Percentiles rank a stretch among this genome's conserved stretches.
phyloP scores from a whole-genome alignment of 768 basidiomycete genomes.

The Pisolithus tinctorius region DNA sequence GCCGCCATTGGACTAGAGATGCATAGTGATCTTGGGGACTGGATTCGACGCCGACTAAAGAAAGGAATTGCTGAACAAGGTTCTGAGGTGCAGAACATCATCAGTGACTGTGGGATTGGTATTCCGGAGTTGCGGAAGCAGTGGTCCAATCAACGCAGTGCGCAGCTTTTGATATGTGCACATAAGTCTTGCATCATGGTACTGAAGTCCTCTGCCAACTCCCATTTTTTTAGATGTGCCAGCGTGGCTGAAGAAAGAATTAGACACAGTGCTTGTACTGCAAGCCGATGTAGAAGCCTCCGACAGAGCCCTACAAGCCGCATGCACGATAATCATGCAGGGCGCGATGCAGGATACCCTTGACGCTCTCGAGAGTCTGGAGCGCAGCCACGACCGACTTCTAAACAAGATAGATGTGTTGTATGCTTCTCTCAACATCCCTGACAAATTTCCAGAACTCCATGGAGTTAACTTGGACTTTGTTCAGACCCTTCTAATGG shows the following conservation, averaged over 20 bases:
- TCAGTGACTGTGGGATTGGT: neutral
- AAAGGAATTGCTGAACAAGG: constrained; percentile 13
- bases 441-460: constrained; percentile 28
- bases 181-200: neutral
- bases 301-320: constrained; percentile 14
- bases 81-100: neutral
- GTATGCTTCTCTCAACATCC: constrained; percentile 31
- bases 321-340: constrained; percentile 3
- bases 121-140: neutral
- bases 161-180: constrained; percentile 5
- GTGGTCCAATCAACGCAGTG: neutral
- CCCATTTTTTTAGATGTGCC: constrained; percentile 20
- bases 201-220: neutral
- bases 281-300: constrained; percentile 24
- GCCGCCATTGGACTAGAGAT: constrained; percentile 19
- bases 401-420: constrained; percentile 23
- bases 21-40: constrained; percentile 25
- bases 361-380: constrained; percentile 13
- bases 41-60: constrained; percentile 20
- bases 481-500: constrained; percentile 26
- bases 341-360: constrained; percentile 3
- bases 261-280: constrained; percentile 25
- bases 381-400: constrained; percentile 13
- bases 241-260: constrained; percentile 18
- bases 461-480: constrained; percentile 23